Conservation (phyloP, 306 rosid species). For the Pachyrhizus erosus region DNA sequence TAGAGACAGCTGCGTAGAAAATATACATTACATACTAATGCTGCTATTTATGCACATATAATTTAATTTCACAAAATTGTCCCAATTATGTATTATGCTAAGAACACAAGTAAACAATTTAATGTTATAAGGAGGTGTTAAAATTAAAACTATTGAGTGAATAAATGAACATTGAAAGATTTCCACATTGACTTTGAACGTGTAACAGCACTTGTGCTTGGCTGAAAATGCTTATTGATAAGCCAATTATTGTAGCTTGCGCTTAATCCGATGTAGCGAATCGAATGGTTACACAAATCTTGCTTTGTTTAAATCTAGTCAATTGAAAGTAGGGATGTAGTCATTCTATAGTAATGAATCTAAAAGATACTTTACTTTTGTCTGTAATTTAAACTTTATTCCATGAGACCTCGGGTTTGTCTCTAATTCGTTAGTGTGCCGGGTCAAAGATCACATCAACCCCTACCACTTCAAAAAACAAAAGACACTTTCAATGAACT, state of each 20-base stretch:
- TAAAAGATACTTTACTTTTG: slow-evolving; percentile 50
- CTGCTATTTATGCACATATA: neutral
- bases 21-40: neutral
- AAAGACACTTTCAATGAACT: slow-evolving; percentile 37
- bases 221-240: slow-evolving; percentile 38
- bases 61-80: slow-evolving; percentile 11
- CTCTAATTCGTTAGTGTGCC: slow-evolving; percentile 44
- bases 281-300: slow-evolving; percentile 34
- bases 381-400: slow-evolving; percentile 24
- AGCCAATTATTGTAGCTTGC: slow-evolving; percentile 41
- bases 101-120: neutral
- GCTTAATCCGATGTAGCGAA: slow-evolving; percentile 30
- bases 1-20: neutral
- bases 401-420: slow-evolving; percentile 33
- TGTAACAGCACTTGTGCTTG: slow-evolving; percentile 24
- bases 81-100: neutral
- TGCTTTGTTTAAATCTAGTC: slow-evolving; percentile 34
- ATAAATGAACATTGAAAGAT: slow-evolving; percentile 26
- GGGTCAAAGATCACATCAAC: slow-evolving; percentile 56
- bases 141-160: neutral
- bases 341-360: slow-evolving; percentile 40
- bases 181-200: slow-evolving; percentile 39
- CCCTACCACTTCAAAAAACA: slow-evolving; percentile 38
- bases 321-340: slow-evolving; percentile 28
- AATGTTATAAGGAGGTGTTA: neutral